Evolutionary conservation across 2,329 filamentous ascomycete species (phyloP), one percentile per base, ranked within the genome.

Genomic region (Stemphylium lycopersici): DNA sequence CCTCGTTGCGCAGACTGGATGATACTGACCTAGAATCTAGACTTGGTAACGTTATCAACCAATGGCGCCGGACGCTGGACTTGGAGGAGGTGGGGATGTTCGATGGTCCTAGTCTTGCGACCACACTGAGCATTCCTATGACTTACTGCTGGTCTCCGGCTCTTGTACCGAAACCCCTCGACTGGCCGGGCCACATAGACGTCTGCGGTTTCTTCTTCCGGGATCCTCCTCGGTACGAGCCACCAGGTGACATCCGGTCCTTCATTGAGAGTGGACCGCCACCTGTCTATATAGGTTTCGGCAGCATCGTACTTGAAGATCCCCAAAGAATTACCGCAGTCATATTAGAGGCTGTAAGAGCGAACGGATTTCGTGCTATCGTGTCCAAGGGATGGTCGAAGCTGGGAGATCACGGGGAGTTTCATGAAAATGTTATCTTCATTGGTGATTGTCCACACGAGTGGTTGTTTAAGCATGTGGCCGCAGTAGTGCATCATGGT

Each of bases 401-500:
- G 2, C 4, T 43, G 0, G 48, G 48, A 6, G 40, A 5, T 6
- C 16, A 41, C 6, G 39, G 36, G 16, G 16, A 31, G 26, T 31
- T 29, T 24, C 26, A 38, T 6, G 10, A 26, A 8, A 33, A 73
- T 82, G 18, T 80, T 78, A 56, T 83, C 77, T 68, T 70, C 84
- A 18, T 67, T 15, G 90, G 88, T n/a, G 93, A 93, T 67, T 86
- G 87, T 39, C 90, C 90, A 0, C 91, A 96, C 60, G 91, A 95
- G 74, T 96, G 91, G 91, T 78, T 96, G 0, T 96, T 96, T 71
- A 81, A 90, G 57, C 85, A 83, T 38, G 90, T 95, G 1, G 87
- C 89, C 0, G 87, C 85, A 39, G 90, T 96, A 1, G 87, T 93
- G 4, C 91, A 96, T 67, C 91, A 95, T 58, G 91, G 91, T n/a